Conservation (phyloP, 306 rosid species). For the Vachellia pachyceras region DNA sequence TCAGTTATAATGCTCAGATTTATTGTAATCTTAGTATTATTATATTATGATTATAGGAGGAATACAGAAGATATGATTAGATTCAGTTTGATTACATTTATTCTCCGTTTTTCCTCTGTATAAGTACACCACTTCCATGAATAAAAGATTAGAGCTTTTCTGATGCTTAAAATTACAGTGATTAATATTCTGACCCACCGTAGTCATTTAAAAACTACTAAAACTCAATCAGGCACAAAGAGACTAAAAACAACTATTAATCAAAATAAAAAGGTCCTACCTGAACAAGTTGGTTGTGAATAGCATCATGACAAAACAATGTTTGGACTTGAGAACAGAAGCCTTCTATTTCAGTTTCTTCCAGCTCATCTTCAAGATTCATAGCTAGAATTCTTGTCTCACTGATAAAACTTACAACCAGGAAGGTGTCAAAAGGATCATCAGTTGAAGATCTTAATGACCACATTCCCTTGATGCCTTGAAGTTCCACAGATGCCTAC, state of each 20-base stretch:
- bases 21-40: too few relatives aligned
- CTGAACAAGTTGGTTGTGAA: slow-evolving; percentile 93
- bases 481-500: slow-evolving; percentile 99
- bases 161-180: neutral
- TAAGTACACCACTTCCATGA: neutral
- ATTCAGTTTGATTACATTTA: neutral
- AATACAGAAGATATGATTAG: neutral
- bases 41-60: neutral
- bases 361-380: slow-evolving; percentile 95
- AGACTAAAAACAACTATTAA: slow-evolving; percentile 16
- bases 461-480: slow-evolving; percentile 99
- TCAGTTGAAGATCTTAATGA: slow-evolving; percentile 92
- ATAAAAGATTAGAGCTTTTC: neutral
- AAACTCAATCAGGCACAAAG: neutral
- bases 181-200: neutral
- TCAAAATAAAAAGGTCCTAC: slow-evolving; percentile 50
- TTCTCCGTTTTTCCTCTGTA: neutral
- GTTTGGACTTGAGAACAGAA: slow-evolving; percentile 92
- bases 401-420: slow-evolving; percentile 93
- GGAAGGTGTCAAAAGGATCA: slow-evolving; percentile 88
- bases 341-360: slow-evolving; percentile 97
- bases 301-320: slow-evolving; percentile 94
- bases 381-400: slow-evolving; percentile 97
- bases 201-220: neutral
- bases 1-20: neutral